Evolutionary conservation across 2,329 filamentous ascomycete species (phyloP), one percentile per base, ranked within the genome.

Genomic region (Rugonectria rugulosa): DNA sequence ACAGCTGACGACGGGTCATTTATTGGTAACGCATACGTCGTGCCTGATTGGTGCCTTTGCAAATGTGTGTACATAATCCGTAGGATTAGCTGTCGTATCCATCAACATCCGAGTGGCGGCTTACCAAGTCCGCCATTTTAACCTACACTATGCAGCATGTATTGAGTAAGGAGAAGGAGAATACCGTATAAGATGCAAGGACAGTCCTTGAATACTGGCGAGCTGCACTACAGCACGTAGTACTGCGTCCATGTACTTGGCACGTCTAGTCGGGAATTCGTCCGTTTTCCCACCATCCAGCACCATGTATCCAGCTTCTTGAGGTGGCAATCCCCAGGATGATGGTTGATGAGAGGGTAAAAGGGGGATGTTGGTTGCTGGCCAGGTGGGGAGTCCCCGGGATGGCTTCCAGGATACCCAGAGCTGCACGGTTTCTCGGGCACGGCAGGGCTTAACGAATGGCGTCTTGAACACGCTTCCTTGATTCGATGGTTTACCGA

Each of bases 311-410:
- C n/a, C n/a, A 19, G 41, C 12, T 36, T 42, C 21, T 12, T 32
- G 31, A 44, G 40, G 38, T 51, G 49, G 49, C 55, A 48, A 60
- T 48, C 45, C 51, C 23, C 17, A 24, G 49, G 37, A 27, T 48
- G 40, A 27, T 50, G 46, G 51, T 29, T 47, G 50, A 53, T 59
- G 26, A 51, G 38, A 53, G 54, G 51, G 46, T 61, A 55, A 52
- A 59, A 61, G 56, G 50, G 51, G 47, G 31, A 49, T 50, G 49
- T 59, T n/a, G n/a, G n/a, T 14, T 32, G 29, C 10, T 54, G 56
- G 47, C 43, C 43, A 41, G 27, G 47, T 46, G 50, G 51, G 24
- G 43, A 45, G 37, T 17, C 36, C 29, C 40, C 14, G 23, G 46
- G 34, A 50, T n/a, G n/a, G n/a, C n/a, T 61, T 29, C 34, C 37